Evolutionary conservation across 352 stramenopile species (phyloP).

Genomic region (Phytophthora pinifolia): DNA sequence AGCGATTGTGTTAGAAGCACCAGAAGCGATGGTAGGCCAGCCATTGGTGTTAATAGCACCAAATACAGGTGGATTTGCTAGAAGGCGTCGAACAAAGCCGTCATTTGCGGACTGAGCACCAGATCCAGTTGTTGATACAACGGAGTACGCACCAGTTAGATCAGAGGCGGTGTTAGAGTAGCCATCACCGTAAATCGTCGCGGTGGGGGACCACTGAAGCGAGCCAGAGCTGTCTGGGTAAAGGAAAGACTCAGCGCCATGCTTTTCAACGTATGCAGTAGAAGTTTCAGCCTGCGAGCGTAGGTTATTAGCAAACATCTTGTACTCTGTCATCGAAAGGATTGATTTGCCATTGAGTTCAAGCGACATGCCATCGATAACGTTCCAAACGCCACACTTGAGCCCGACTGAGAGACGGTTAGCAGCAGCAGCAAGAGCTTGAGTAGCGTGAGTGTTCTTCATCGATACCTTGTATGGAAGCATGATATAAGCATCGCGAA

Average conservation of each 20-base stretch:
- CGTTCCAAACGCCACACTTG: not conserved
- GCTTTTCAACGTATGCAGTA: not conserved
- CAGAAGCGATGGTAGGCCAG: not conserved
- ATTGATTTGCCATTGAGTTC: slow-evolving; percentile 2
- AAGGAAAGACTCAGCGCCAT: not conserved
- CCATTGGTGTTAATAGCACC: too few species aligned
- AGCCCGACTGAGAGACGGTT: not conserved
- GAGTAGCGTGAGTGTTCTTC: not conserved
- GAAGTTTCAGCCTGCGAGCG: not conserved
- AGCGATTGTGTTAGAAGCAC: not conserved
- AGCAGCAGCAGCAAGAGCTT: not conserved
- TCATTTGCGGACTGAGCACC: too few species aligned
- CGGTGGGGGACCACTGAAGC: not conserved
- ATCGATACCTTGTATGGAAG: slow-evolving; percentile 6
- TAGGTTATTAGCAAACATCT: not conserved
- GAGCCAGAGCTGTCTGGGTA: not conserved
- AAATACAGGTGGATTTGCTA: too few species aligned
- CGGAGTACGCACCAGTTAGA: too few species aligned
- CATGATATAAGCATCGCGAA: slow-evolving; percentile 6
- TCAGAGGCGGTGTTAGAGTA: too few species aligned
- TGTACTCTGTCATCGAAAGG: not conserved
- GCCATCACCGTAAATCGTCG: too few species aligned
- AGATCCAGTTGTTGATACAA: too few species aligned
- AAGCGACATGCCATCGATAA: slow-evolving; percentile 3
- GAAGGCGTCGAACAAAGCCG: too few species aligned